Percentiles rank a stretch among this genome's conserved stretches.
These are phyloP conservation scores for Yarrowia hollandica DNA, from an alignment of 805 yeast species.

Conservation along the genomic window DNA sequence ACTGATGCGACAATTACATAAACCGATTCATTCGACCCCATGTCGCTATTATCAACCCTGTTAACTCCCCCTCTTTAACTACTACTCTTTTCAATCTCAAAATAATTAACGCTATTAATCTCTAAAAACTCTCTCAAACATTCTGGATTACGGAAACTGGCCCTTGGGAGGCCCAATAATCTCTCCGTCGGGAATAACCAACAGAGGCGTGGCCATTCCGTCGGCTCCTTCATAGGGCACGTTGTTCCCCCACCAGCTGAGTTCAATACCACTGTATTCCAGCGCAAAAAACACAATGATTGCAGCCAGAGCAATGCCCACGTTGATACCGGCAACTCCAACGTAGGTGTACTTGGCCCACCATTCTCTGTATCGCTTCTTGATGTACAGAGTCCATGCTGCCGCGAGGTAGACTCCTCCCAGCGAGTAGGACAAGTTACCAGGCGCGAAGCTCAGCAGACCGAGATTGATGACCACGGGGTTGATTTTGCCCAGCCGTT, in stretches of 20 bases:
- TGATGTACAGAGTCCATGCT: constrained; percentile 46
- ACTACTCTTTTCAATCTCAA: background rate
- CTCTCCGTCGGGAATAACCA: background rate
- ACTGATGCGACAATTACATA: too few species aligned
- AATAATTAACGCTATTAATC: too few species aligned
- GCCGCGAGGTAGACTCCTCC: constrained; percentile 48
- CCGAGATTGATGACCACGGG: constrained; percentile 17
- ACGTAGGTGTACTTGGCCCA: constrained; percentile 51
- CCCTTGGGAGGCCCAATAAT: constrained; percentile 30
- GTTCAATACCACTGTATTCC: constrained; percentile 39
- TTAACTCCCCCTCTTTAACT: too few species aligned
- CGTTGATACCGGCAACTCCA: constrained; percentile 50
- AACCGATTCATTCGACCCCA: too few species aligned
- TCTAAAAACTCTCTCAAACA: background rate
- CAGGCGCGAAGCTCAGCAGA: background rate
- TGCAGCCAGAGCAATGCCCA: constrained; percentile 53
- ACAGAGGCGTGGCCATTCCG: background rate
- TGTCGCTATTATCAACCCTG: too few species aligned
- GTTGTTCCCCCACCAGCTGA: constrained; percentile 54
- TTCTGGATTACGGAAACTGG: constrained; percentile 36
- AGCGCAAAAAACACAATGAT: constrained; percentile 49
- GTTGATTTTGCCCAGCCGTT: constrained; percentile 14
- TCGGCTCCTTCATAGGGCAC: constrained; percentile 28
- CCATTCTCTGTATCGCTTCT: constrained; percentile 46
- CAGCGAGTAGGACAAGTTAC: constrained; percentile 35